Evolutionary conservation across 2,329 filamentous ascomycete genomes (phyloP), one percentile per base, ranked within the genome.

Genomic region (Coniochaeta sp.): DNA sequence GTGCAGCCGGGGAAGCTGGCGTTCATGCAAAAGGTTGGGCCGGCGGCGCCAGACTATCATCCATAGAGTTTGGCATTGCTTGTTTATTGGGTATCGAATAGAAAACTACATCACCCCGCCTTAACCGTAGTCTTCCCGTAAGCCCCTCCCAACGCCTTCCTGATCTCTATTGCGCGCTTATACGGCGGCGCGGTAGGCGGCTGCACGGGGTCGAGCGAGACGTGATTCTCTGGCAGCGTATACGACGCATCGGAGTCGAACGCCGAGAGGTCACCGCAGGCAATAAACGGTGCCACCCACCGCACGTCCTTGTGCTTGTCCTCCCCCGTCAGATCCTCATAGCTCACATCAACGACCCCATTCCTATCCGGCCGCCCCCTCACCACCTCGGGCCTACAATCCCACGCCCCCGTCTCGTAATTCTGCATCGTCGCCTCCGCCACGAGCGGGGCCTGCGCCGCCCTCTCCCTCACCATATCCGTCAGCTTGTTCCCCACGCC

Each of bases 161-260:
- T 80, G 73, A 94, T 79, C 67, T 97, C 92, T 54, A 99, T 72
- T 12, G 94, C 94, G 52, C 86, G 82, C 67, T 91, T 95, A 65
- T 99, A 99, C 0, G 94, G 94, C 12, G 94, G 94, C 9, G 94
- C 94, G 31, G 94, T 99, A 0, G 94, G 94, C 26, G 92, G 92
- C 66, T 97, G 94, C 28, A 99, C 82, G 0, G 94, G 94, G 65
- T 96, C 91, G 48, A 97, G 78, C 59, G 87, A 91, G 50, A 95
- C 81, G 63, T 95, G 82, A 58, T 91, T 87, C 54, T 91, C 87
- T 0, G 94, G 91, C 16, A 99, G 75, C 58, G 87, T 82, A 69
- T 97, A 96, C 4, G 91, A 94, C 4, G 94, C 92, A 74, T 99
- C 94, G 1, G 92, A 91, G 72, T 99, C 94, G 72, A 91, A 99